phyloP scores from a whole-genome alignment of 768 basidiomycete genomes.

The Mycena galopus region DNA sequence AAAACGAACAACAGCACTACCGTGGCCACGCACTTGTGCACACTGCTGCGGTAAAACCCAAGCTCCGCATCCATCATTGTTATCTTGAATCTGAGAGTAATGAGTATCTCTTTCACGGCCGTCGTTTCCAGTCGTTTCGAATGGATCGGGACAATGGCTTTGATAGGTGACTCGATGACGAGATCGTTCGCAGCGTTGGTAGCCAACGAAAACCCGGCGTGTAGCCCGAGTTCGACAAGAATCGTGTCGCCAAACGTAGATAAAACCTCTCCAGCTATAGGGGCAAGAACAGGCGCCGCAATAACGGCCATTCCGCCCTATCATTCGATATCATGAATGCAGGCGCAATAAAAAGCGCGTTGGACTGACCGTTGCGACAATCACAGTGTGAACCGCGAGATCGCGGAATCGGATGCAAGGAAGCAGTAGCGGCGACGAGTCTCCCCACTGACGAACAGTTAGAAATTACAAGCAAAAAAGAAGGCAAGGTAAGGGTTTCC shows the following conservation, averaged over 20 bases:
- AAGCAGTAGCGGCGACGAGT: constrained; percentile 71
- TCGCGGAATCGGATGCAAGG: constrained; percentile 76
- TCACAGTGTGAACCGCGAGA: constrained; percentile 70
- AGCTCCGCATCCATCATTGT: constrained; percentile 69
- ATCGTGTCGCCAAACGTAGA: constrained; percentile 68
- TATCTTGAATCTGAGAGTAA: constrained; percentile 73
- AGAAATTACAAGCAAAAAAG: background rate
- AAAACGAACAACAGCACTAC: background rate
- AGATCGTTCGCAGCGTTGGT: constrained; percentile 66
- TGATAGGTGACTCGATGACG: constrained; percentile 62
- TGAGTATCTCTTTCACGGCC: constrained; percentile 65
- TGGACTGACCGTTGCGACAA: constrained; percentile 69
- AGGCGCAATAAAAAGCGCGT: constrained; percentile 8
- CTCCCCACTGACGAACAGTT: constrained; percentile 63
- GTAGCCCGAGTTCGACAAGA: constrained; percentile 67
- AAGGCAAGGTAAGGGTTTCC: too few species aligned
- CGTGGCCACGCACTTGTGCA: constrained; percentile 59
- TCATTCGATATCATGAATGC: constrained; percentile 10
- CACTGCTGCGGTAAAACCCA: constrained; percentile 72
- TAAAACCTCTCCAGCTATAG: constrained; percentile 65
- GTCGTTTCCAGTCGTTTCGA: constrained; percentile 69
- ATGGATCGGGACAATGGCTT: constrained; percentile 64
- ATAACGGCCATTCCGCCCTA: constrained; percentile 59
- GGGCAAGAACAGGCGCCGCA: constrained; percentile 65
- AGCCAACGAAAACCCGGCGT: constrained; percentile 66